phyloP scores from a whole-genome alignment of 805 yeast genomes.

The Saccharomycopsis selenospora region DNA sequence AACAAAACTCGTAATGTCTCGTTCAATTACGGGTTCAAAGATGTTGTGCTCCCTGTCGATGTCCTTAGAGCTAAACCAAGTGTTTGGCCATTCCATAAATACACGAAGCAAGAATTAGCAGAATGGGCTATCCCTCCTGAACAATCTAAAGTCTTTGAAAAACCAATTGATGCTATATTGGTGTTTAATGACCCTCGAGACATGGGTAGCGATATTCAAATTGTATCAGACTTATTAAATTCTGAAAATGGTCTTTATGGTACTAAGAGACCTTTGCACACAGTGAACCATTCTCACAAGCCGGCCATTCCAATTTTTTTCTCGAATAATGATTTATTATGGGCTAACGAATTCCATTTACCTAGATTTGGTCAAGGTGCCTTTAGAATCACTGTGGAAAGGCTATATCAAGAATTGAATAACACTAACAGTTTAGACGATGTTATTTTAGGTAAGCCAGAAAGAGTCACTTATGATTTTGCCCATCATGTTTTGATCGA shows the following conservation, averaged over 20 bases:
- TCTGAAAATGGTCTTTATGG: conserved; percentile 59
- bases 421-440: conserved; percentile 39
- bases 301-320: conserved; percentile 70
- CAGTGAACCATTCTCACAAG: conserved; percentile 22
- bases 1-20: conserved; percentile 72
- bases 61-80: conserved; percentile 49
- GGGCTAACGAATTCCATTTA: conserved; percentile 76
- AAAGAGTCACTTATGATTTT: conserved; percentile 67
- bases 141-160: conserved; percentile 25
- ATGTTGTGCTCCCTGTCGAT: conserved; percentile 70
- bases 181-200: conserved; percentile 89
- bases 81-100: conserved; percentile 65
- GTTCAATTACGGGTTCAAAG: conserved; percentile 63
- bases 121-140: conserved; percentile 34
- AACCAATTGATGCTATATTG: conserved; percentile 64
- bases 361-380: conserved; percentile 94
- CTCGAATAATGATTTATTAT: conserved; percentile 75
- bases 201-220: conserved; percentile 77
- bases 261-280: conserved; percentile 37
- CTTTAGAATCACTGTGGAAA: conserved; percentile 55
- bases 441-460: conserved; percentile 76
- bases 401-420: conserved; percentile 49
- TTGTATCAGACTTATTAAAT: conserved; percentile 62
- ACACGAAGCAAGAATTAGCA: conserved; percentile 37
- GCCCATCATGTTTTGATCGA: conserved; percentile 63